A percentile compares a stretch with the other conserved stretches of the same genome.
phyloP scores from a whole-genome alignment of 2,329 filamentous ascomycete genomes.

The Teratosphaeria destructans region DNA sequence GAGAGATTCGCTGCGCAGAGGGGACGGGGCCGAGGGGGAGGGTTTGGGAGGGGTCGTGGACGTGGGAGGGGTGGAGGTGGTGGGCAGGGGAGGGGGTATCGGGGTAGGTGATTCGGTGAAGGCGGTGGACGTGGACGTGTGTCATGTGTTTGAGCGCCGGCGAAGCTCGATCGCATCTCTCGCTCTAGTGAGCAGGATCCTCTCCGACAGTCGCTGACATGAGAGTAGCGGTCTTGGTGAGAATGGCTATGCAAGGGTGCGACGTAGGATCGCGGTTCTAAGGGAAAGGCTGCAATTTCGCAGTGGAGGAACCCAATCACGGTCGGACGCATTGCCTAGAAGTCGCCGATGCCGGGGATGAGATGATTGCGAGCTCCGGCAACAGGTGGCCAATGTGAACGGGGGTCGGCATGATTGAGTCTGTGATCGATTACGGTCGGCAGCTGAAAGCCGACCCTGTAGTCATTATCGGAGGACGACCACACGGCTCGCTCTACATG shows the following conservation, averaged over 20 bases:
- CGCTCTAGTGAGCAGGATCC: not conserved
- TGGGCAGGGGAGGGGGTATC: slow-evolving; percentile 10
- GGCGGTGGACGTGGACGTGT: not conserved
- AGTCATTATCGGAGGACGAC: not conserved
- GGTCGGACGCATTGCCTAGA: not conserved
- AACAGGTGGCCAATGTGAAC: not conserved
- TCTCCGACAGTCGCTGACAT: too few species aligned
- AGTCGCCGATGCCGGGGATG: not conserved
- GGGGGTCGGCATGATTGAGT: not conserved
- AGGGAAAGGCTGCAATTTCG: not conserved
- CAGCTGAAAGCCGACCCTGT: not conserved
- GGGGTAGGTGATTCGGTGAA: slow-evolving; percentile 4
- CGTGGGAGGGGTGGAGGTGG: slow-evolving; percentile 10
- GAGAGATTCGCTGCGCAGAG: slow-evolving; percentile 6
- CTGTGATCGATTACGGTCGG: not conserved
- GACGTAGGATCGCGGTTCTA: not conserved
- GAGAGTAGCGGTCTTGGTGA: not conserved
- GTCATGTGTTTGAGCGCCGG: not conserved
- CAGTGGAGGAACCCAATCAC: not conserved
- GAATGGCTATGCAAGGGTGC: not conserved
- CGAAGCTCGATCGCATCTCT: not conserved
- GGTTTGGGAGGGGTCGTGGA: slow-evolving; percentile 12
- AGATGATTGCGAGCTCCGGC: not conserved
- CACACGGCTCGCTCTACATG: not conserved
- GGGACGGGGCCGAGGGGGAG: slow-evolving; percentile 3